These are phyloP conservation scores for Hypocrella siamensis DNA, from an alignment of 2,329 filamentous ascomycete species.

Conservation along the genomic window DNA sequence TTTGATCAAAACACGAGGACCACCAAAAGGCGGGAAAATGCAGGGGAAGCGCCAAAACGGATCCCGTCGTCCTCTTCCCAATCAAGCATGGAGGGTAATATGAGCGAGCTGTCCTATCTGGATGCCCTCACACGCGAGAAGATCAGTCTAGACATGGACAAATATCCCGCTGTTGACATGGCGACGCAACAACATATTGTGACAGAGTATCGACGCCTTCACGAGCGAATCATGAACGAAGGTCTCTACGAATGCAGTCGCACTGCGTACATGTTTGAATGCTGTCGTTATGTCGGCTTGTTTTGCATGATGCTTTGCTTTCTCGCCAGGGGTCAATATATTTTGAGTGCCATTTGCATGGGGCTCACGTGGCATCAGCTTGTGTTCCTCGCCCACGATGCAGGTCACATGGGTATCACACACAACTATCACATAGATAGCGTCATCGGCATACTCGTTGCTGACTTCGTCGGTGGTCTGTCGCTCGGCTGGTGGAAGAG, in stretches of 20 bases:
- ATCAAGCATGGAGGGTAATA: conserved; percentile 42
- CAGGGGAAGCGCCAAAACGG: conserved; percentile 13
- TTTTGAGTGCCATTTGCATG: conserved; percentile 54
- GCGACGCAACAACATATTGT: conserved; percentile 62
- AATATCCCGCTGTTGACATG: conserved; percentile 65
- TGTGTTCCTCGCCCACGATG: conserved; percentile 86
- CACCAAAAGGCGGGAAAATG: conserved; percentile 6
- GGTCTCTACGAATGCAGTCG: conserved; percentile 80
- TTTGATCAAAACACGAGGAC: conserved; percentile 33
- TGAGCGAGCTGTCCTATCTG: conserved; percentile 42
- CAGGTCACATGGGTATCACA: conserved; percentile 94
- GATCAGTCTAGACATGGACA: conserved; percentile 58
- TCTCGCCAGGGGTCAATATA: conserved; percentile 50
- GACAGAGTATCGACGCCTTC: conserved; percentile 64
- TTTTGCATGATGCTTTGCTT: conserved; percentile 45
- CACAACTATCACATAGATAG: conserved; percentile 75
- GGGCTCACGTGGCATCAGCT: conserved; percentile 89
- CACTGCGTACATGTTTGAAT: conserved; percentile 60
- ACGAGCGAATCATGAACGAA: conserved; percentile 54
- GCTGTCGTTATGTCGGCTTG: conserved; percentile 51
- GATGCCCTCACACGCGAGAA: conserved; percentile 57
- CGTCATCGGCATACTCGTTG: conserved; percentile 76
- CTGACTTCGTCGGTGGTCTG: conserved; percentile 76
- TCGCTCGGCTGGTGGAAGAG: conserved; percentile 96
- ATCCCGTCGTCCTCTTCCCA: conserved; percentile 8